These are phyloP conservation scores for Claviceps quebecensis DNA, from an alignment of 2,329 filamentous ascomycete genomes.

Conservation along the genomic window DNA sequence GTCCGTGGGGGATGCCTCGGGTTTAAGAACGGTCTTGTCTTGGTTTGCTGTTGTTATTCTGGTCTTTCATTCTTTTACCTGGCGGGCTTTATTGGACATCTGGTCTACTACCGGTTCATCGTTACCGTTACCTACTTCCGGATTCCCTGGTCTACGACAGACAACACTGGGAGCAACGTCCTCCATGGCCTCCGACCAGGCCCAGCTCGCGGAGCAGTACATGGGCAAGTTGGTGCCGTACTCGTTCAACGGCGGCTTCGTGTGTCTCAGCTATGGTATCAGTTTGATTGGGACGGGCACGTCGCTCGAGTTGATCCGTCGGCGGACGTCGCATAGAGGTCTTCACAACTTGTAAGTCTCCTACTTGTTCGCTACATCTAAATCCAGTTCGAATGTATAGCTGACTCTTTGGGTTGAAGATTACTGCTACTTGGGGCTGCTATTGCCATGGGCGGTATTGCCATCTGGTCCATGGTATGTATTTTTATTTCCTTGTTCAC, in stretches of 20 bases:
- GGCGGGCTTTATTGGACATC: too few relatives aligned
- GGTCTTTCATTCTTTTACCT: too few relatives aligned
- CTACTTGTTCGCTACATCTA: neutral
- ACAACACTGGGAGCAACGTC: slow-evolving; percentile 3
- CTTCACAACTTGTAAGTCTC: slow-evolving; percentile 52
- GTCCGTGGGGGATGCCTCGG: too few relatives aligned
- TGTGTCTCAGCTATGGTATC: slow-evolving; percentile 61
- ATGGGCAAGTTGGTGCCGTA: slow-evolving; percentile 32
- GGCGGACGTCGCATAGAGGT: slow-evolving; percentile 55
- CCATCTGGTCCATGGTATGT: slow-evolving; percentile 57
- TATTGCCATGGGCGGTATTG: slow-evolving; percentile 58
- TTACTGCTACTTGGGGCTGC: slow-evolving; percentile 50
- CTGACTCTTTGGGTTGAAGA: slow-evolving; percentile 23
- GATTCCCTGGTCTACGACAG: too few relatives aligned
- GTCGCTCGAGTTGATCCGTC: slow-evolving; percentile 69
- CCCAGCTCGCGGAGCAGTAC: slow-evolving; percentile 24
- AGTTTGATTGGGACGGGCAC: slow-evolving; percentile 66
- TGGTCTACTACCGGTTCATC: too few relatives aligned
- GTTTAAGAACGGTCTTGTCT: too few relatives aligned
- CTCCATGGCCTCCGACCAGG: slow-evolving; percentile 3
- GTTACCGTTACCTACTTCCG: too few relatives aligned
- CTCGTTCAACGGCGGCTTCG: slow-evolving; percentile 43
- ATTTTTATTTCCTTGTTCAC: neutral
- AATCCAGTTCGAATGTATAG: neutral
- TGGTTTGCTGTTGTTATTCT: too few relatives aligned